Conservation (phyloP, 108 stramenopile genomes). For the Pseudonitzschia multiseries region DNA sequence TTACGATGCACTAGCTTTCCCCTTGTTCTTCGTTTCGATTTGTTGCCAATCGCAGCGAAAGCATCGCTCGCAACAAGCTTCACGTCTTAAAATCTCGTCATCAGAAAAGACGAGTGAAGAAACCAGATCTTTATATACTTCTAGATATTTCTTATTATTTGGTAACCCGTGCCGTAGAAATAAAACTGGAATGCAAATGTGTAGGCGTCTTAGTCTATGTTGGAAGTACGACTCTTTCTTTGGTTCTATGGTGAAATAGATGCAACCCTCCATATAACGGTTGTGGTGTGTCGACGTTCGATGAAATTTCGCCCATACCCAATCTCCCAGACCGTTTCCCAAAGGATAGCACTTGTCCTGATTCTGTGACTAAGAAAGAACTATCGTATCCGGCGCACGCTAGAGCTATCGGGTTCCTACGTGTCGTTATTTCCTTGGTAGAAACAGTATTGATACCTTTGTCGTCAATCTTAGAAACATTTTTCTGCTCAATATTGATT, state of each 20-base stretch:
- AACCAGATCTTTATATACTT: too few species aligned
- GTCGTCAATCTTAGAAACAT: background rate
- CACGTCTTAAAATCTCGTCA: too few species aligned
- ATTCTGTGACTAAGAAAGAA: slow-evolving; percentile 46
- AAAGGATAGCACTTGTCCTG: slow-evolving; percentile 62
- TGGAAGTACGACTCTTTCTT: background rate
- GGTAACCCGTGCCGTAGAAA: background rate
- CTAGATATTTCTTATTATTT: too few species aligned
- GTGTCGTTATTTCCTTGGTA: background rate
- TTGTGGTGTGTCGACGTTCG: slow-evolving; percentile 39
- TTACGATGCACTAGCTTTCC: too few species aligned
- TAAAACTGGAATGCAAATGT: background rate
- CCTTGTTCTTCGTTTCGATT: too few species aligned
- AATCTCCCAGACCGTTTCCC: slow-evolving; percentile 63
- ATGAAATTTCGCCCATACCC: slow-evolving; percentile 54
- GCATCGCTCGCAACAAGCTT: too few species aligned
- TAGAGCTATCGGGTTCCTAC: slow-evolving; percentile 20
- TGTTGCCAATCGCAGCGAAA: too few species aligned
- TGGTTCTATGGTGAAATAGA: slow-evolving; percentile 36
- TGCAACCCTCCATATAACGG: slow-evolving; percentile 67
- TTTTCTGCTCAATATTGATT: slow-evolving; percentile 27
- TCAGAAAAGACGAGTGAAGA: too few species aligned
- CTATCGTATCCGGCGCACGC: slow-evolving; percentile 69
- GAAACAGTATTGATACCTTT: background rate
- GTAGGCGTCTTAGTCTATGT: background rate